phyloP scores from a whole-genome alignment of 371 early-diverging fungal genomes.

The Umbelopsis sp. region DNA sequence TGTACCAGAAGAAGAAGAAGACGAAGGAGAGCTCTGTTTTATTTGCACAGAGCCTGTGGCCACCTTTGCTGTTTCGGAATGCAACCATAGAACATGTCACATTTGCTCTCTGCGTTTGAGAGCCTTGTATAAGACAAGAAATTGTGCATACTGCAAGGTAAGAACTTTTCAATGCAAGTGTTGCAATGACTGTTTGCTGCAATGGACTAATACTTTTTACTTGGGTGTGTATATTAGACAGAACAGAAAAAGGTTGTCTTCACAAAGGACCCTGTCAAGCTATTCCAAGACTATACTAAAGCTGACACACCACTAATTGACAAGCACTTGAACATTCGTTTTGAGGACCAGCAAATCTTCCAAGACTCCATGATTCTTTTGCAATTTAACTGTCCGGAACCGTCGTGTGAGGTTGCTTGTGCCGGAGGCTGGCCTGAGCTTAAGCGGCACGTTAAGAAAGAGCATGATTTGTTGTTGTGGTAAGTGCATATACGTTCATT shows the following conservation, averaged over 20 bases:
- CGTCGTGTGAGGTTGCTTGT: slow-evolving; percentile 71
- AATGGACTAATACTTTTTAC: too few species aligned
- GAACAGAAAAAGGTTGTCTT: slow-evolving; percentile 76
- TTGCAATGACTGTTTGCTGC: too few species aligned
- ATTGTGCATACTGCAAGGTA: slow-evolving; percentile 93
- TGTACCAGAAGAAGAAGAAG: slow-evolving; percentile 41
- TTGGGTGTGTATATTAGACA: slow-evolving; percentile 36
- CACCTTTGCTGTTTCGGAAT: slow-evolving; percentile 84
- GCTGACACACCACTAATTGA: slow-evolving; percentile 61
- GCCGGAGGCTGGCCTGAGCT: slow-evolving; percentile 82
- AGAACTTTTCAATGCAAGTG: background rate
- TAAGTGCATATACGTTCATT: slow-evolving; percentile 30
- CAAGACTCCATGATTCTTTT: slow-evolving; percentile 75
- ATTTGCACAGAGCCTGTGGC: slow-evolving; percentile 89
- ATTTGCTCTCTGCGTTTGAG: slow-evolving; percentile 87
- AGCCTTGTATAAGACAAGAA: slow-evolving; percentile 81
- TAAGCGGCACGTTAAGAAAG: slow-evolving; percentile 76
- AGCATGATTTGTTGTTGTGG: slow-evolving; percentile 82
- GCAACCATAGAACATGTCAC: slow-evolving; percentile 93
- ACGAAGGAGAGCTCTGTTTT: slow-evolving; percentile 70
- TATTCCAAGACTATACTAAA: slow-evolving; percentile 55
- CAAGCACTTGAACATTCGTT: slow-evolving; percentile 69
- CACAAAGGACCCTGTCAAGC: slow-evolving; percentile 63
- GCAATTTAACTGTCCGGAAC: slow-evolving; percentile 86
- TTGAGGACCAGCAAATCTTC: slow-evolving; percentile 73